phyloP scores from a whole-genome alignment of 2,329 filamentous ascomycete genomes.

The Hypoxylon sp. region DNA sequence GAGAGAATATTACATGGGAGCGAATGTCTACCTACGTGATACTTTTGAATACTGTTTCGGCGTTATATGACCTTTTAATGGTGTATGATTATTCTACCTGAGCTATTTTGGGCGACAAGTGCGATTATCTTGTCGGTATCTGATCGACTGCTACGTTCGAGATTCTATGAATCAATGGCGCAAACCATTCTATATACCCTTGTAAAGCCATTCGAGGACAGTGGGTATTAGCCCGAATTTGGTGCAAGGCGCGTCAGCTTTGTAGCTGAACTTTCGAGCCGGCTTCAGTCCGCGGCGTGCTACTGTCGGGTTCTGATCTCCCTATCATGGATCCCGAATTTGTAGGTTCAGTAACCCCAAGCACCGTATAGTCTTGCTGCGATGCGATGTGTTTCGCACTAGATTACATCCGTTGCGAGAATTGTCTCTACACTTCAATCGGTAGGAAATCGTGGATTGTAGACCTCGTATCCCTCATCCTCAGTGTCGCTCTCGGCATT shows the following conservation, averaged over 20 bases:
- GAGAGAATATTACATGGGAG: too few relatives aligned
- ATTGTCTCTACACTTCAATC: conserved; percentile 61
- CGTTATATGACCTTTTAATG: too few relatives aligned
- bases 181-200: neutral
- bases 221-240: neutral
- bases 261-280: conserved; percentile 4
- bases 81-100: neutral
- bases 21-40: too few relatives aligned
- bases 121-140: neutral
- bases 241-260: neutral
- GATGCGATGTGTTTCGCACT: neutral
- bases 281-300: conserved; percentile 4
- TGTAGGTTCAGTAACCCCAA: conserved; percentile 1
- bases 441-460: conserved; percentile 73
- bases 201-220: neutral
- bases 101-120: neutral
- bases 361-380: neutral
- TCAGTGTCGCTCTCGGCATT: conserved; percentile 74
- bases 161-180: neutral
- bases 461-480: conserved; percentile 79
- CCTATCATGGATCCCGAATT: neutral
- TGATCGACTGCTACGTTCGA: too few relatives aligned
- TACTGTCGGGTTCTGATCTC: neutral
- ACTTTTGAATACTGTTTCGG: too few relatives aligned
- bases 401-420: neutral